Evolutionary conservation across 2,329 filamentous ascomycete genomes (phyloP), one percentile per base, ranked within the genome.

Genomic region (Dactylonectria macrodidyma): DNA sequence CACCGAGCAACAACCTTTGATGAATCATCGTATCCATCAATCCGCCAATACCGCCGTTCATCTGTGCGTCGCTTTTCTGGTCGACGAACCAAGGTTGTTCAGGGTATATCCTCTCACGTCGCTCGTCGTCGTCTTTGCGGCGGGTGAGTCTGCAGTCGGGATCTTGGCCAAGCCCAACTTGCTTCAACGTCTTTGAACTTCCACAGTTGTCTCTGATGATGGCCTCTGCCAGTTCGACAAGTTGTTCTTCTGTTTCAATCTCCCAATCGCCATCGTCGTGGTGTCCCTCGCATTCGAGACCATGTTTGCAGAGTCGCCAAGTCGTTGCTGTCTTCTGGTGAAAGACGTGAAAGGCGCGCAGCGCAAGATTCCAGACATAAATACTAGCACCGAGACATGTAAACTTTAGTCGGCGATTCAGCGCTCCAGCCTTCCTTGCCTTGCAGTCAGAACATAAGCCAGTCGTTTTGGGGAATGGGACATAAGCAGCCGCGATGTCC

Each of bases 261-360:
- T 33, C 26, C 60, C 60, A 63, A 4, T 26, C 24, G 24, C 26
- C 19, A n/a, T 58, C 44, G 6, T 51, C 46, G 16, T 63, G 60
- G 16, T 63, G 52, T 44, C 60, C 60, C 1, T 22, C 1, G 11
- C 60, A 63, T 5, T 44, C 33, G 1, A 44, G 12, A 3, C 60
- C 60, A 12, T 44, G 7, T 19, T 24, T 30, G 10, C 60, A 63
- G 22, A 63, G 33, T 12, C 22, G n/a, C 60, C 44, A 63, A 4
- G 5, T 24, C 22, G 10, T 22, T 33, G 33, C 11, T 9, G 2
- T 14, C 5, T 3, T 5, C 22, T 41, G 22, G 24, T 63, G 60
- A 48, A 63, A 57, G 7, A 46, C 34, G 24, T 63, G 60, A n/a
- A 58, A 63, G 9, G 60, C 11, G 7, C 60, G 52, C 22, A 63